phyloP scores from a whole-genome alignment of 495 filamentous ascomycete species.

The Aspergillus kassunensis region DNA sequence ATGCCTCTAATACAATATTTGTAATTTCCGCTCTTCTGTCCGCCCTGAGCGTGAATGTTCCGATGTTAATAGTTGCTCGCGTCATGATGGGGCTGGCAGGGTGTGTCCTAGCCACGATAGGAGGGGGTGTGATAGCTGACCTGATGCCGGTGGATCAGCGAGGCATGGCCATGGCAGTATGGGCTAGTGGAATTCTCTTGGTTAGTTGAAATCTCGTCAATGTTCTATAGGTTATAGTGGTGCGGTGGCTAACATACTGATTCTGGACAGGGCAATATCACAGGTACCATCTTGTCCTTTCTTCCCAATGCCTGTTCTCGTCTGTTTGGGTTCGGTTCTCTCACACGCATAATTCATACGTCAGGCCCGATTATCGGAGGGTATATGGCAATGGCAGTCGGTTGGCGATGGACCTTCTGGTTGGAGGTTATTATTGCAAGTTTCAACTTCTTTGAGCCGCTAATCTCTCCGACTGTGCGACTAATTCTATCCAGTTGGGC shows the following conservation, averaged over 20 bases:
- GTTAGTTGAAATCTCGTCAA: neutral
- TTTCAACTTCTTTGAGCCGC: neutral
- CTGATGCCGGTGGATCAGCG: neutral
- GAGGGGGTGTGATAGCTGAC: neutral
- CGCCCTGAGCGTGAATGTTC: conserved; percentile 29
- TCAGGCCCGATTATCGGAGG: conserved; percentile 2
- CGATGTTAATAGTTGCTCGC: conserved; percentile 20
- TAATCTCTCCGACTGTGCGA: neutral
- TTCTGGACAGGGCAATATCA: neutral
- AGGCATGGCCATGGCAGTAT: neutral
- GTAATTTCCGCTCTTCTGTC: conserved; percentile 32
- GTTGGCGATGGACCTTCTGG: conserved; percentile 10
- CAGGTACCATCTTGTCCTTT: neutral
- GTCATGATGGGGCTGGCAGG: neutral
- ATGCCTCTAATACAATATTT: conserved; percentile 32
- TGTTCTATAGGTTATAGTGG: no score
- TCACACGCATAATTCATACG: neutral
- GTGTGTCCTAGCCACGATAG: neutral
- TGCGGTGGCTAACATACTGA: no score
- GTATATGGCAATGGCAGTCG: neutral
- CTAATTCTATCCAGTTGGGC: neutral
- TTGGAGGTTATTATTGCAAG: neutral
- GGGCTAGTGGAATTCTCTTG: neutral
- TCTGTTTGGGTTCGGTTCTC: neutral
- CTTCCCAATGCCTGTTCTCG: no score